Evolutionary conservation across 2,329 filamentous ascomycete species (phyloP), one percentile per base, ranked within the genome.

Genomic region (Talaromyces sp.): DNA sequence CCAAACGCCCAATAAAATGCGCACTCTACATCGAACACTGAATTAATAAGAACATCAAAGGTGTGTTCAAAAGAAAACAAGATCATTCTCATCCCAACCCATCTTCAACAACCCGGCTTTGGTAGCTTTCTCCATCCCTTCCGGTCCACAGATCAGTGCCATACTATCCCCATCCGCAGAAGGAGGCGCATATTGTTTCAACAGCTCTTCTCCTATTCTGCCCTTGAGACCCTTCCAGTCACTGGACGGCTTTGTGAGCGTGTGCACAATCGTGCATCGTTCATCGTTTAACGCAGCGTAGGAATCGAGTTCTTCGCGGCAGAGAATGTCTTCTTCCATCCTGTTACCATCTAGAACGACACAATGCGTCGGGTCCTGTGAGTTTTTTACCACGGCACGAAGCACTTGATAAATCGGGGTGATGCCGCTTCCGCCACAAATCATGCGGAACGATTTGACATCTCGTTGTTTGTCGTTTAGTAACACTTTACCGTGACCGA

Each of bases 361-460:
- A 72, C 92, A 96, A 2, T 75, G 79, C 0, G 91, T 95, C 9
- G 76, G 69, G 72, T 94, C 91, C 0, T 81, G 74, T 1, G 74
- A 70, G 68, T 94, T 87, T 54, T 84, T 82, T 75, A 93, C 84
- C 0, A 96, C 86, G 0, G 91, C 89, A 7, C 91, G 83, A 61
- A 96, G 81, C 3, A 96, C 90, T 73, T 95, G 91, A 74, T 89
- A 95, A 68, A 97, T 91, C 0, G 93, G 93, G n/a, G 93, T 97
- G 72, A 97, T 90, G 0, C 93, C 93, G n/a, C 87, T 91, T 6
- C 93, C 93, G 15, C 86, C 93, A 70, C 91, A 95, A 37, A 97
- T 88, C 92, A 97, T 96, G 73, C 90, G 82, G 75, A 97, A 92
- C 13, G 84, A 85, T 61, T 84, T 85, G 1, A 96, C 85, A 0